Base-by-base conservation (phyloP, 148 eudicot species). In the Vaccinium vitisidaea region DNA sequence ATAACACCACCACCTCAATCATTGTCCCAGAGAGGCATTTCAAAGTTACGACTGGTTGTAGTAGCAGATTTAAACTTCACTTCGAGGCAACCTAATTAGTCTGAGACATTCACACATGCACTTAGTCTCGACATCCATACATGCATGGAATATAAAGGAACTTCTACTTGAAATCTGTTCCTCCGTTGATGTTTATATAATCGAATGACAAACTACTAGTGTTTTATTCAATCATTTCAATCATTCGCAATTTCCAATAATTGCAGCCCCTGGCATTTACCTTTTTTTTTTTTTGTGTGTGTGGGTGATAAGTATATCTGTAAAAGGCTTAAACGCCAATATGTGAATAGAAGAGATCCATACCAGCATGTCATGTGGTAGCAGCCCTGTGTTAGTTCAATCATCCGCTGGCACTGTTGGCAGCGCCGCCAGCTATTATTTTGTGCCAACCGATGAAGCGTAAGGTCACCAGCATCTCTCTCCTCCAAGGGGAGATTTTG, bases 311-410 rank as follows among this genome's bases (percentile, higher is more conserved):
- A 14, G 2, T 4, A 43, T 43, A 43, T 3, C 46, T 43, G 46
- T 27, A 11, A 14, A 50, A 25, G 32, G 19, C 43, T 25, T 18
- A 63, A 25, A 18, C 46, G 5, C 14, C 13, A 25, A 79, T 14
- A 79, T 16, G 6, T 53, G n/a, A 8, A 6, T 75, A 49, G 48
- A 75, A 43, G 76, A 19, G 52, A 43, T 81, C 91, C 89, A 67
- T 91, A 95, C 98, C 95, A 85, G 90, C 98, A 93, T 2, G 92
- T 89, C 93, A 95, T 89, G 86, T 92, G 95, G 87, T 88, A 88
- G 85, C 95, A 90, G 69, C 98, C 95, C 87, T 92, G 94, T 25
- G 91, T 84, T 54, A 87, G 92, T 85, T 93, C 93, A 84, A 90
- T 90, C 93, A 90, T 90, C 86, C 90, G 88, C 80, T 84, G 80